A percentile compares a stretch with the other conserved stretches of the same genome.
Conservation (phyloP, 345 rosid species). For the Syzygium aqueum region DNA sequence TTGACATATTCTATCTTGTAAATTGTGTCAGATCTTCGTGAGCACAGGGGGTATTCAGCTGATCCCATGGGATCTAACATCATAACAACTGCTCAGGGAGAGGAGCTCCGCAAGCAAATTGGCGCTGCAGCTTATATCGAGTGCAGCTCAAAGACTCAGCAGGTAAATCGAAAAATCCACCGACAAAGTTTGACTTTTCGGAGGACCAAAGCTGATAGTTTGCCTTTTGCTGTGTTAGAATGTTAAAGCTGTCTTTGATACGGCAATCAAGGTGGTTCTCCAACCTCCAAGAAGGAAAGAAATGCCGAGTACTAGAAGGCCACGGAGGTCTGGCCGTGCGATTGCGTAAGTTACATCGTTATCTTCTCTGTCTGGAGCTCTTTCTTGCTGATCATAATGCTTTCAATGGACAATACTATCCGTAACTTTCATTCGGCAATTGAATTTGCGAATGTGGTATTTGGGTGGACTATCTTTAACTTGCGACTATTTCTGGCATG, state of each 20-base stretch:
- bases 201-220: not conserved
- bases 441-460: not conserved
- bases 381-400: not conserved
- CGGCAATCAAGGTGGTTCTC: constrained; percentile 92
- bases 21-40: constrained; percentile 63
- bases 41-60: constrained; percentile 55
- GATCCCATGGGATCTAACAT: constrained; percentile 61
- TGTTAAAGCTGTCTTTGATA: constrained; percentile 90
- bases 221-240: constrained; percentile 27
- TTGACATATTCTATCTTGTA: not conserved
- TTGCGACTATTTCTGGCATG: not conserved
- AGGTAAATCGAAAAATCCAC: constrained; percentile 25
- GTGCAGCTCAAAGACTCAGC: constrained; percentile 98
- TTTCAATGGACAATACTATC: not conserved
- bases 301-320: constrained; percentile 52
- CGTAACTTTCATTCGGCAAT: not conserved
- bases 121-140: constrained; percentile 97
- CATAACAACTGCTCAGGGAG: constrained; percentile 88
- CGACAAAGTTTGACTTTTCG: not conserved
- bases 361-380: not conserved
- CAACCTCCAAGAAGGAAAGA: constrained; percentile 95
- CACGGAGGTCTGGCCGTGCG: constrained; percentile 54
- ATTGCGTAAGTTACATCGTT: constrained; percentile 40
- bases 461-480: not conserved
- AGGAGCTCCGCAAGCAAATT: constrained; percentile 86